A percentile compares a stretch with the other conserved stretches of the same genome.
phyloP scores from a whole-genome alignment of 1,284 basidiomycete species.

The Trichosporon sp. region DNA sequence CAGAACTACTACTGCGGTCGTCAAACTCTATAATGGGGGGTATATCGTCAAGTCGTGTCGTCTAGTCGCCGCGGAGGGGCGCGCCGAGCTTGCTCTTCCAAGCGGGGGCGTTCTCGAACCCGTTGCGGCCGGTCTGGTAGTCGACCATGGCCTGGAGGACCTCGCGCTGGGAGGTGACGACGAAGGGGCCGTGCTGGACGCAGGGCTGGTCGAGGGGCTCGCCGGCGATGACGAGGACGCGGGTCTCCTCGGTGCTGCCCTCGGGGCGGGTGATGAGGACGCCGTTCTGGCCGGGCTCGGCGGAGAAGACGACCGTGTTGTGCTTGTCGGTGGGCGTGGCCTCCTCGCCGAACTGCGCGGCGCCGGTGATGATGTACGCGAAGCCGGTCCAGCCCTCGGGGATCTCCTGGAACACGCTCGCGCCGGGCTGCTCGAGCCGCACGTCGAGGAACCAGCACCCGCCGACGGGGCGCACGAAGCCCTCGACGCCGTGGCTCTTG shows the following conservation, averaged over 20 bases:
- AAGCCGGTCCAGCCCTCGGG: constrained; percentile 80
- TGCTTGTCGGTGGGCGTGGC: constrained; percentile 56
- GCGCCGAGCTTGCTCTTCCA: constrained; percentile 80
- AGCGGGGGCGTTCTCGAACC: constrained; percentile 81
- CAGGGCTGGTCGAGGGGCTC: constrained; percentile 86
- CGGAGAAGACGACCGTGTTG: constrained; percentile 64
- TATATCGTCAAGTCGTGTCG: background rate
- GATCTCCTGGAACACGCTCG: constrained; percentile 74
- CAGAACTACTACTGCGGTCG: background rate
- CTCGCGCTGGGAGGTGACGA: constrained; percentile 74
- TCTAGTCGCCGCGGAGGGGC: constrained; percentile 8
- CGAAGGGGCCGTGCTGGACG: constrained; percentile 59
- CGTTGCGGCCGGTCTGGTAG: constrained; percentile 73
- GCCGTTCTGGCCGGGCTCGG: constrained; percentile 39
- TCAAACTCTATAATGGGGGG: background rate
- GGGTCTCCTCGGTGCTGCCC: constrained; percentile 59
- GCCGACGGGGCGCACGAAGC: constrained; percentile 81
- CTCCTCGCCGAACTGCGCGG: constrained; percentile 57
- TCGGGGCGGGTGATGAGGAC: constrained; percentile 46
- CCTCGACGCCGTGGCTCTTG: constrained; percentile 73
- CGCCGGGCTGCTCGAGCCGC: constrained; percentile 61
- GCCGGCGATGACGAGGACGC: constrained; percentile 75
- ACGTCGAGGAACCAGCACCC: constrained; percentile 92
- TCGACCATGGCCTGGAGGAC: constrained; percentile 78
- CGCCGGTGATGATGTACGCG: constrained; percentile 65